Percentiles rank a stretch among this genome's conserved stretches.
Conservation (phyloP, 306 rosid species). For the Vigna mungo region DNA sequence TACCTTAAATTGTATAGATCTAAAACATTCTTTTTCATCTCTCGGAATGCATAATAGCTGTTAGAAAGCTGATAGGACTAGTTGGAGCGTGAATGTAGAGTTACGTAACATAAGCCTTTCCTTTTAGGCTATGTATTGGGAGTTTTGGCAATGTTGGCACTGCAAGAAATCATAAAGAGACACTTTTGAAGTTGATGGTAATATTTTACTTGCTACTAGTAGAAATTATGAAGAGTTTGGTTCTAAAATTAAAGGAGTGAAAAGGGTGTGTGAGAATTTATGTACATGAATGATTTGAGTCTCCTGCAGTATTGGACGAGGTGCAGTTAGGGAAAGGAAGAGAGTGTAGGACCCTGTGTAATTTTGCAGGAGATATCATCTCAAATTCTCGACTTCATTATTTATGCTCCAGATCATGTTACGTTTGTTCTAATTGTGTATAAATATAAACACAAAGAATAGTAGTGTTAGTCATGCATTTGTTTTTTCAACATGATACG, state of each 20-base stretch:
- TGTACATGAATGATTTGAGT: conserved; percentile 11
- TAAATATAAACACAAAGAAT: not conserved
- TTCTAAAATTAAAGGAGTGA: conserved; percentile 33
- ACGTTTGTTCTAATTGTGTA: conserved; percentile 9
- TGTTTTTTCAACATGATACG: no score
- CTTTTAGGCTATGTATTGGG: conserved; percentile 30
- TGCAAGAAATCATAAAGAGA: conserved; percentile 22
- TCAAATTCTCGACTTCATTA: not conserved
- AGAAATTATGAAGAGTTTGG: conserved; percentile 11
- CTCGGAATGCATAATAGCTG: conserved; percentile 13
- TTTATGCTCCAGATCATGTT: not conserved
- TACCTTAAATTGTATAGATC: conserved; percentile 58
- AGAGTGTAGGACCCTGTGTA: not conserved
- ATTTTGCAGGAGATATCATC: conserved; percentile 31
- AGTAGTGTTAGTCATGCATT: no score
- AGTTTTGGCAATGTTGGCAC: conserved; percentile 16
- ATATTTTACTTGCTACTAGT: conserved; percentile 14
- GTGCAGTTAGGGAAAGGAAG: conserved; percentile 14
- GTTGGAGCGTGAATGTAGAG: conserved; percentile 38
- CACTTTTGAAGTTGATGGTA: conserved; percentile 30
- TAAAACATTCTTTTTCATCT: conserved; percentile 38
- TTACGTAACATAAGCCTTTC: conserved; percentile 12
- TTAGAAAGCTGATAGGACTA: conserved; percentile 35
- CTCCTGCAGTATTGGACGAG: conserved; percentile 16
- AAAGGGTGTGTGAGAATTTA: not conserved